Percentiles rank a stretch among this genome's conserved stretches.
Conservation (phyloP, 345 rosid genomes). For the Rhodamnia argentea region DNA sequence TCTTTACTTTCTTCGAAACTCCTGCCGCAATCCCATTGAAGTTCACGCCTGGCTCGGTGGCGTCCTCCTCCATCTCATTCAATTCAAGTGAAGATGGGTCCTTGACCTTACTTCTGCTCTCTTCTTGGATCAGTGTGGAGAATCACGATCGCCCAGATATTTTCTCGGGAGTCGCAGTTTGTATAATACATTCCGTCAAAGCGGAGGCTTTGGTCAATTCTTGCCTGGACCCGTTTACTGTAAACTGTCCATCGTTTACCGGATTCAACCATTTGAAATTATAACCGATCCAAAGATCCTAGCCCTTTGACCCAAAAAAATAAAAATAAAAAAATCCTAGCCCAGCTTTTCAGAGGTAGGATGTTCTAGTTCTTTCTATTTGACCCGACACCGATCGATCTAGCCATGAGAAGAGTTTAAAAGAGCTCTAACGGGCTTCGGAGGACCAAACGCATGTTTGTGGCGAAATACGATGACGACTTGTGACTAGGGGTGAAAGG, state of each 20-base stretch:
- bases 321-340: too few relatives aligned
- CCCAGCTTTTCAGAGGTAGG: too few relatives aligned
- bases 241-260: too few relatives aligned
- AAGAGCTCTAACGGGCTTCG: too few relatives aligned
- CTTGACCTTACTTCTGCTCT: background rate
- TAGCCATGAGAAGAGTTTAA: too few relatives aligned
- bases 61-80: background rate
- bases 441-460: too few relatives aligned
- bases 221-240: background rate
- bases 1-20: background rate
- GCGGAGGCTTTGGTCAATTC: background rate
- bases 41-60: background rate
- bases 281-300: too few relatives aligned
- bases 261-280: too few relatives aligned
- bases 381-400: too few relatives aligned
- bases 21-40: background rate
- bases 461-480: too few relatives aligned
- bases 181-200: background rate
- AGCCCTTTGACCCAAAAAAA: too few relatives aligned
- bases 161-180: background rate
- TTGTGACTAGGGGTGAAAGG: background rate
- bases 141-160: background rate
- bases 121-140: background rate
- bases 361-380: too few relatives aligned
- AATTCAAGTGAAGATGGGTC: background rate